phyloP scores from a whole-genome alignment of 2,329 filamentous ascomycete genomes.

The Fusarium tanahbumbuense region DNA sequence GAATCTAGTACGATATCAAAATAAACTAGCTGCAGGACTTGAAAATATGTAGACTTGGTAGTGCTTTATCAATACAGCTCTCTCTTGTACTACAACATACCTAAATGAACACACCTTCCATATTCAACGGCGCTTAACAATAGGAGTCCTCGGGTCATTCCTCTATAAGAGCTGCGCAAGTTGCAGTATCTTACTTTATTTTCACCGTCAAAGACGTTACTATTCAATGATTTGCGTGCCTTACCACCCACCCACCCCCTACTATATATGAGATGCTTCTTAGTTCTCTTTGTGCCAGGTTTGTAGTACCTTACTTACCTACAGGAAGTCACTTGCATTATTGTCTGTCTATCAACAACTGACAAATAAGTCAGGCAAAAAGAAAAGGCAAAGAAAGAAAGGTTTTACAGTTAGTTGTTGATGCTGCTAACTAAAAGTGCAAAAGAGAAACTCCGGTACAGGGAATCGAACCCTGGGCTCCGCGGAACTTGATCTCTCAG shows the following conservation, averaged over 20 bases:
- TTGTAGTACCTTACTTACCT: neutral
- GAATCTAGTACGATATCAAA: neutral
- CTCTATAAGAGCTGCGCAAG: neutral
- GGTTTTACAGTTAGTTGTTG: neutral
- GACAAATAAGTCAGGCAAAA: neutral
- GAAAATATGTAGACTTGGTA: neutral
- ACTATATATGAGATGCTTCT: neutral
- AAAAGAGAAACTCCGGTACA: conserved; percentile 22
- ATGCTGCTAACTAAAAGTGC: neutral
- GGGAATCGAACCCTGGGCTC: conserved; percentile 35
- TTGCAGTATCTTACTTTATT: neutral
- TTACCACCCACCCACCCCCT: no score
- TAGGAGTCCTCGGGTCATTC: neutral
- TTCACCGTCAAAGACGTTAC: neutral
- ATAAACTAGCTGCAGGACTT: neutral
- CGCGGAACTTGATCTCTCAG: conserved; percentile 36
- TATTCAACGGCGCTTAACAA: neutral
- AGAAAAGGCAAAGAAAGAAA: neutral
- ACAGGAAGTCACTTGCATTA: neutral
- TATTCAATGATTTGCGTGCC: neutral
- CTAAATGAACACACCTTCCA: neutral
- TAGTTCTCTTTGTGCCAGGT: neutral
- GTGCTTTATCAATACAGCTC: neutral
- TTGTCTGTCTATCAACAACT: neutral
- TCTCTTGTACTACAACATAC: neutral